Evolutionary conservation across 192 early-diverging fungal species (phyloP).

Genomic region (Mycoemilia scoparia): DNA sequence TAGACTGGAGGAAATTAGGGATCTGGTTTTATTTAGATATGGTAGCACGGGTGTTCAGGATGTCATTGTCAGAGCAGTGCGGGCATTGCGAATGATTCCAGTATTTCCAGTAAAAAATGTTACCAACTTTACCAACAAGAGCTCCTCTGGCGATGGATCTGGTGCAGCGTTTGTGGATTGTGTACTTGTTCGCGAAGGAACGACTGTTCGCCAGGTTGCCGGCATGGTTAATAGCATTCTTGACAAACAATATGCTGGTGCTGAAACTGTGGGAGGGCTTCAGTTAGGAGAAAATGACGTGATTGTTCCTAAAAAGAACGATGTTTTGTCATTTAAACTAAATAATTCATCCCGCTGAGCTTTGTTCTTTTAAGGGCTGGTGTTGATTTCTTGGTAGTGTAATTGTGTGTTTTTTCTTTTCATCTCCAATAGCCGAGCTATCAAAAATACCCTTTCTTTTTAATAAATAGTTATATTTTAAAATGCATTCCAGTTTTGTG

Average conservation of each 20-base stretch:
- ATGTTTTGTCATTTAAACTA: not conserved
- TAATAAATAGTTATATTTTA: no score
- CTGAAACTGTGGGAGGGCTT: slow-evolving; percentile 56
- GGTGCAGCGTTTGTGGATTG: slow-evolving; percentile 50
- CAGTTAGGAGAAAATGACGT: slow-evolving; percentile 36
- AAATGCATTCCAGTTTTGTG: no score
- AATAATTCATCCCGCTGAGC: not conserved
- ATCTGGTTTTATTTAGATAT: slow-evolving; percentile 68
- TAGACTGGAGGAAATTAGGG: slow-evolving; percentile 42
- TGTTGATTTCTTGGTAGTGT: no score
- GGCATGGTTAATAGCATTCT: slow-evolving; percentile 31
- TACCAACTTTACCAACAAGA: slow-evolving; percentile 34
- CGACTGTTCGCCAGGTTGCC: slow-evolving; percentile 61
- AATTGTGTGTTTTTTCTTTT: no score
- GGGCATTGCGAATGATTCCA: slow-evolving; percentile 44
- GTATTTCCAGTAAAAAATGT: slow-evolving; percentile 62
- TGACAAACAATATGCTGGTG: slow-evolving; percentile 41
- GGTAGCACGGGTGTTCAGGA: slow-evolving; percentile 67
- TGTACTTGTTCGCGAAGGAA: slow-evolving; percentile 46
- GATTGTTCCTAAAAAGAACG: slow-evolving; percentile 21
- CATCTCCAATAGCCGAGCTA: no score
- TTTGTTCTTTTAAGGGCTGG: not conserved
- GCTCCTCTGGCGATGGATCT: not conserved
- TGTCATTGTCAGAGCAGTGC: slow-evolving; percentile 40
- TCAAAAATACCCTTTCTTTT: no score